Base-by-base conservation (phyloP, 306 rosid genomes). In the Sophora flavescens region DNA sequence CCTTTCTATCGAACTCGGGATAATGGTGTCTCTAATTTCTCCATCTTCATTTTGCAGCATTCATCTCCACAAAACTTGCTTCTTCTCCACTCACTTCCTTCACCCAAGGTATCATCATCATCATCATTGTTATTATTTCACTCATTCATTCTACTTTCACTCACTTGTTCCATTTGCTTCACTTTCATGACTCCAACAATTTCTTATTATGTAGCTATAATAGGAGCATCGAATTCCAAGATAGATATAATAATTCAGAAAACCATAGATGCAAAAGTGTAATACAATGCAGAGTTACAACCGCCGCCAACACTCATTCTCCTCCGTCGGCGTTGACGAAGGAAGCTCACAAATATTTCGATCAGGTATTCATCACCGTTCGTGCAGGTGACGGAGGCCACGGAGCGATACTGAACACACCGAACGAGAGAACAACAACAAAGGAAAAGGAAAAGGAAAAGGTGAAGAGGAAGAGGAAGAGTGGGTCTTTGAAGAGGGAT, bases 381-480 rank as follows among this genome's bases (percentile, higher is more conserved):
- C 97, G 99, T 30, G 87, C 92, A 0, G 99, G 97, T 17, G 97
- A 91, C 72, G 98, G 96, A 14, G 99, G 98, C 70, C 97, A 91
- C 54, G 97, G 99, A 30, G 88, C 96, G 10, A 69, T 92, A 15
- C 89, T 82, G 22, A 82, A 57, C 6, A 26, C 50, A 3, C 69
- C 69, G 6, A 38, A 16, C 30, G 76, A 64, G 18, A 70, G 85
- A 84, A 84, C 80, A 38, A 86, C 50, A 44, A 11, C 50, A 13
- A 44, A 10, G 4, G 9, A 2, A 17, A 87, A 83, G 76, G 84
- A 86, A 70, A 86, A 81, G 74, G 9, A 44, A 16, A 78, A 78
- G 85, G 6, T 42, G 48, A 22, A 87, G 74, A 92, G 81, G 82
- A 26, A 53, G 13, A 70, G 78, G 86, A 88, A 81, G 82, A 88